These are phyloP conservation scores for Fomitopsis pinicola DNA, from an alignment of 1,284 basidiomycete genomes.

Conservation along the genomic window DNA sequence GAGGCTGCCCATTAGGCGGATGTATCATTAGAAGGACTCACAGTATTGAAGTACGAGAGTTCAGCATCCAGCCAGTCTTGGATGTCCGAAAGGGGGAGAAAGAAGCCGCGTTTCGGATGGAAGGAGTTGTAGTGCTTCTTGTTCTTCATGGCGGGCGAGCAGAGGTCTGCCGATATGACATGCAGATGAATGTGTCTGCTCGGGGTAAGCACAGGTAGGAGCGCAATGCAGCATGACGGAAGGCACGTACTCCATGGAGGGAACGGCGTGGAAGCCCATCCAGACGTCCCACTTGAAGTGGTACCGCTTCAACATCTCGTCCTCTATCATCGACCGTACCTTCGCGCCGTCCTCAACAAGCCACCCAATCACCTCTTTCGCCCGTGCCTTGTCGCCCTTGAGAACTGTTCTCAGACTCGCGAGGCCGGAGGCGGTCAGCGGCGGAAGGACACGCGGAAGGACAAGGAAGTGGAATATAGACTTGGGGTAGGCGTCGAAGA, in stretches of 20 bases:
- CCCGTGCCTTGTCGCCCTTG: constrained; percentile 44
- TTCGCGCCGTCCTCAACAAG: constrained; percentile 55
- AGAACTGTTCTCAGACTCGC: constrained; percentile 61
- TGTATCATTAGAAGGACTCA: constrained; percentile 26
- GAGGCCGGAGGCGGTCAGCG: constrained; percentile 39
- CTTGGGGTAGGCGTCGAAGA: constrained; percentile 88
- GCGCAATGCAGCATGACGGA: not conserved
- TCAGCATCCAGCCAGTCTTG: constrained; percentile 69
- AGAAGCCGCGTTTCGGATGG: constrained; percentile 84
- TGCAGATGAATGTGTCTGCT: constrained; percentile 85
- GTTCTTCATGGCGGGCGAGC: constrained; percentile 72
- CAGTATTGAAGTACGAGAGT: constrained; percentile 47
- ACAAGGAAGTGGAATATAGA: constrained; percentile 81
- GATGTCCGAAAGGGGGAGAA: constrained; percentile 75
- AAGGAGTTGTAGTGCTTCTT: constrained; percentile 98
- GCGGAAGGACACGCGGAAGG: constrained; percentile 50
- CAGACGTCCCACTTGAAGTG: constrained; percentile 81
- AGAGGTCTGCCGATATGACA: constrained; percentile 81
- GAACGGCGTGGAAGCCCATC: constrained; percentile 85
- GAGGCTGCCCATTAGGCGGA: too few relatives aligned
- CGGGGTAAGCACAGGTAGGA: not conserved
- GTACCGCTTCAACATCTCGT: constrained; percentile 78
- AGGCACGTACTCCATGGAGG: constrained; percentile 65
- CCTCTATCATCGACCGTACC: constrained; percentile 59
- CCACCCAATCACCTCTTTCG: constrained; percentile 49